phyloP scores from a whole-genome alignment of 495 filamentous ascomycete species.

The Darksidea phi region DNA sequence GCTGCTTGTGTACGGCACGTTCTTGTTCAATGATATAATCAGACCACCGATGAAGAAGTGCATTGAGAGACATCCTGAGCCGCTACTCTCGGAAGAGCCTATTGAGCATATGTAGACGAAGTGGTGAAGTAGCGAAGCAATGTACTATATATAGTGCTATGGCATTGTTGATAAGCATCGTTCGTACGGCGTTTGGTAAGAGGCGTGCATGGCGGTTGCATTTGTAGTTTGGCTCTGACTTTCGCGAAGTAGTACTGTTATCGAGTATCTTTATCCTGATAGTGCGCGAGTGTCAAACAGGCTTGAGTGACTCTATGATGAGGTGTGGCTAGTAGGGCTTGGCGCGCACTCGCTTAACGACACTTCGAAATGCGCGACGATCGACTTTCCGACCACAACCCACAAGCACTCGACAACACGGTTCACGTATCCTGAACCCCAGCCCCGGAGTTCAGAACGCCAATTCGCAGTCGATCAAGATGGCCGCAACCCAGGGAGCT shows the following conservation, averaged over 20 bases:
- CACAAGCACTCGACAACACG: slow-evolving; percentile 4
- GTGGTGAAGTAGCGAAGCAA: not conserved
- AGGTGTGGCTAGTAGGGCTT: not conserved
- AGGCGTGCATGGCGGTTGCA: too few relatives aligned
- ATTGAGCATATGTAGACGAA: slow-evolving; percentile 77
- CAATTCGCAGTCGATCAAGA: slow-evolving; percentile 47
- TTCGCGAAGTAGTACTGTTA: too few relatives aligned
- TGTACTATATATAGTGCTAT: slow-evolving; percentile 5
- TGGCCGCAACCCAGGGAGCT: slow-evolving; percentile 66
- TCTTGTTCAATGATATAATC: slow-evolving; percentile 92
- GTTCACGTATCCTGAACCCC: slow-evolving; percentile 17
- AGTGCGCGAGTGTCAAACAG: too few relatives aligned
- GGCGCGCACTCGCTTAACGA: slow-evolving; percentile 19
- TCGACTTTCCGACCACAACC: too few relatives aligned
- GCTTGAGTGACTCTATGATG: not conserved
- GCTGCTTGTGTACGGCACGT: slow-evolving; percentile 92
- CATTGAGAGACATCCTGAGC: slow-evolving; percentile 47
- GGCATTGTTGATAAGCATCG: not conserved
- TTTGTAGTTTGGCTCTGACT: too few relatives aligned
- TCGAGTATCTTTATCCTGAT: not conserved
- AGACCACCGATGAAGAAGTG: slow-evolving; percentile 63
- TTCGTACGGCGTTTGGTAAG: slow-evolving; percentile 11
- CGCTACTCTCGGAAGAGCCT: slow-evolving; percentile 79
- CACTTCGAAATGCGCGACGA: not conserved
- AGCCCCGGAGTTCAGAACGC: slow-evolving; percentile 25